These are phyloP conservation scores for Acidiella bohemica DNA, from an alignment of 495 filamentous ascomycete species.

Conservation along the genomic window DNA sequence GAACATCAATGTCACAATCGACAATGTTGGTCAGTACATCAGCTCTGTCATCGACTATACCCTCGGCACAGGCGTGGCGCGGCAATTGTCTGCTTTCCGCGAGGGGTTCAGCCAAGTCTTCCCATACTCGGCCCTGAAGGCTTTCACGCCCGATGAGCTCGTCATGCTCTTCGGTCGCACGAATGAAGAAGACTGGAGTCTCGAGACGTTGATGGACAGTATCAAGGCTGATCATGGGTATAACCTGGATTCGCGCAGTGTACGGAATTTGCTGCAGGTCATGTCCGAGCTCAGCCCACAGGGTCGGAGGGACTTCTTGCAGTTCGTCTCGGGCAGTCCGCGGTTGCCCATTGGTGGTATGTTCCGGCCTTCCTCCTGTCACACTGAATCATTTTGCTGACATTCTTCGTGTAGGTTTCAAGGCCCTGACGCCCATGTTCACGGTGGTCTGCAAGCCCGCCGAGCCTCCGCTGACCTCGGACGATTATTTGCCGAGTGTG, in stretches of 20 bases:
- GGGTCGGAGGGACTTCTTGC: conserved; percentile 86
- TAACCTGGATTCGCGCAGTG: conserved; percentile 97
- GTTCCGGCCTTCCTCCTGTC: conserved; percentile 21
- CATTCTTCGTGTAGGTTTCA: conserved; percentile 61
- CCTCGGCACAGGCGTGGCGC: conserved; percentile 69
- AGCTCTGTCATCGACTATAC: conserved; percentile 87
- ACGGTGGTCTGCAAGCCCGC: conserved; percentile 98
- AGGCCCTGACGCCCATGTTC: conserved; percentile 90
- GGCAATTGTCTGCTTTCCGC: conserved; percentile 85
- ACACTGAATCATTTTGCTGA: conserved; percentile 17
- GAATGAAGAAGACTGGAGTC: conserved; percentile 94
- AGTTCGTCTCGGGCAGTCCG: conserved; percentile 96
- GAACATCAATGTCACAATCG: conserved; percentile 62
- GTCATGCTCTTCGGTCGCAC: conserved; percentile 89
- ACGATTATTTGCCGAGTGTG: conserved; percentile 94
- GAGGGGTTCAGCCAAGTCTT: conserved; percentile 92
- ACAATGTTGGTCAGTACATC: conserved; percentile 79
- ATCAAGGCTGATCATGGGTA: conserved; percentile 99
- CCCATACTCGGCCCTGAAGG: conserved; percentile 78
- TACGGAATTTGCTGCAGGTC: conserved; percentile 80
- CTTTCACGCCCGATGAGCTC: conserved; percentile 94
- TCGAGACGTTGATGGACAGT: conserved; percentile 94
- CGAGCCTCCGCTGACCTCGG: conserved; percentile 84
- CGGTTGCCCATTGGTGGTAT: conserved; percentile 96
- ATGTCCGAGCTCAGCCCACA: conserved; percentile 75